Percentiles rank a stretch among this genome's conserved stretches.
Conservation (phyloP, 768 basidiomycete species). For the Leucogyrophana mollusca region DNA sequence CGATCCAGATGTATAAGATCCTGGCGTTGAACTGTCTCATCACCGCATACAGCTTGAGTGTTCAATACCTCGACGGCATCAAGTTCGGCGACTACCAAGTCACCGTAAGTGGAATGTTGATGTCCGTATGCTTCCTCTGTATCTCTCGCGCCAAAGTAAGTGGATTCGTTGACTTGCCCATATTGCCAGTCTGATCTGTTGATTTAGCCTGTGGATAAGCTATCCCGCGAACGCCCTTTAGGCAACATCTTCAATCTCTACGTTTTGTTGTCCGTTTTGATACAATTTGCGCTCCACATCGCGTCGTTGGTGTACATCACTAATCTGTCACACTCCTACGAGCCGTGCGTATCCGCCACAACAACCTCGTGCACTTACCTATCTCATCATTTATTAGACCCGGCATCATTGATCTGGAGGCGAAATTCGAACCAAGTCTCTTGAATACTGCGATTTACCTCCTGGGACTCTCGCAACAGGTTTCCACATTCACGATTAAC, state of each 20-base stretch:
- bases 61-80: constrained; percentile 97
- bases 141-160: constrained; percentile 91
- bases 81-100: constrained; percentile 99
- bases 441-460: constrained; percentile 98
- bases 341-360: constrained; percentile 57
- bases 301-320: constrained; percentile 91
- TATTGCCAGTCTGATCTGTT: constrained; percentile 1
- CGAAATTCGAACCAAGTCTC: constrained; percentile 92
- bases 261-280: constrained; percentile 84
- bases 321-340: constrained; percentile 70
- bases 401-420: constrained; percentile 87
- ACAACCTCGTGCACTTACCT: neutral
- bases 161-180: neutral
- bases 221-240: constrained; percentile 90
- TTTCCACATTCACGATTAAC: constrained; percentile 98
- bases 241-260: constrained; percentile 98
- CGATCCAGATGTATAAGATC: constrained; percentile 99
- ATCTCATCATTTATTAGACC: constrained; percentile 37
- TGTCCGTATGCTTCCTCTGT: constrained; percentile 95
- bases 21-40: constrained; percentile 96
- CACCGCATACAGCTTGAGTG: constrained; percentile 96
- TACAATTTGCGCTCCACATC: constrained; percentile 95
- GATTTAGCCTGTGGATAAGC: constrained; percentile 90
- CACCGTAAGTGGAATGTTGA: constrained; percentile 92
- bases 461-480: constrained; percentile 93